Evolutionary conservation across 495 filamentous ascomycete genomes (phyloP).

Genomic region (Neohortaea acidophila): DNA sequence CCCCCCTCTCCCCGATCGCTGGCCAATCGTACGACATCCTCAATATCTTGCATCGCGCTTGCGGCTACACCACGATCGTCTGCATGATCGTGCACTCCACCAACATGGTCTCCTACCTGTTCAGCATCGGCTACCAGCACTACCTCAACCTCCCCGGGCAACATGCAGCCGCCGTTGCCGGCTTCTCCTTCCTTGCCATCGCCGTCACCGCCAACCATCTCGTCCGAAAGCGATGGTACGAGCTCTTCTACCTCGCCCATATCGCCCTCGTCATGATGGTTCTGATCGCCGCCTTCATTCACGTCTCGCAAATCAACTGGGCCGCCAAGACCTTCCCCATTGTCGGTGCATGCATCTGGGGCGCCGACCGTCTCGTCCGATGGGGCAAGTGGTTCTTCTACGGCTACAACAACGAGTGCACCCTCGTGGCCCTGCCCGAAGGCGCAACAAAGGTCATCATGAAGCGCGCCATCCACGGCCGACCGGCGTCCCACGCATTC

Average conservation of each 20-base stretch:
- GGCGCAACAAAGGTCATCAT: slow-evolving; percentile 42
- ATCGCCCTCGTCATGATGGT: slow-evolving; percentile 36
- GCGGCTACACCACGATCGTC: slow-evolving; percentile 39
- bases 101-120: slow-evolving; percentile 29
- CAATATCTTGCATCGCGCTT: slow-evolving; percentile 43
- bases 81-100: slow-evolving; percentile 30
- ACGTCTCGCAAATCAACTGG: no score
- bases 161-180: slow-evolving; percentile 28
- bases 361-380: slow-evolving; percentile 37
- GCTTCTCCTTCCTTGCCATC: slow-evolving; percentile 34
- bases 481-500: slow-evolving; percentile 45
- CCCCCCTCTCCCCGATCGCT: slow-evolving; percentile 40
- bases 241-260: slow-evolving; percentile 44
- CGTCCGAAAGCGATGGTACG: slow-evolving; percentile 34
- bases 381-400: slow-evolving; percentile 33
- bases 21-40: slow-evolving; percentile 46
- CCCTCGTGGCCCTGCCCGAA: slow-evolving; percentile 38
- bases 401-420: slow-evolving; percentile 40
- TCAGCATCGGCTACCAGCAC: slow-evolving; percentile 20
- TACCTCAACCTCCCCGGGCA: slow-evolving; percentile 5
- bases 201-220: slow-evolving; percentile 21
- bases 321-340: slow-evolving; percentile 30
- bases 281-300: slow-evolving; percentile 37
- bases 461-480: slow-evolving; percentile 30
- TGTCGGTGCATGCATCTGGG: slow-evolving; percentile 36